phyloP scores from a whole-genome alignment of 768 basidiomycete species.

The Pisolithus tinctorius region DNA sequence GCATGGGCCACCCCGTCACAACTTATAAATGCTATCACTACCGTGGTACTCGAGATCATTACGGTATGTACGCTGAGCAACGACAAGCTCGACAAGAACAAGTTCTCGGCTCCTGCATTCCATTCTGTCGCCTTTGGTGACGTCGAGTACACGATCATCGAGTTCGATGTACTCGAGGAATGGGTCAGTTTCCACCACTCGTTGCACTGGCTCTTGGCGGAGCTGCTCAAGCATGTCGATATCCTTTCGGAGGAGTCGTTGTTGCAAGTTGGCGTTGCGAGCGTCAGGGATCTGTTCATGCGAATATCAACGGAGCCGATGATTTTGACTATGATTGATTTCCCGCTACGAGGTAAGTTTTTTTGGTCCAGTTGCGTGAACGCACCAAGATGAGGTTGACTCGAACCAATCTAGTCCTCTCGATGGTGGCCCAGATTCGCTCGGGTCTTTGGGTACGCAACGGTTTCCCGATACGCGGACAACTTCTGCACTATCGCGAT shows the following conservation, averaged over 20 bases:
- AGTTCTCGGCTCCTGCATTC: conserved; percentile 56
- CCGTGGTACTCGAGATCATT: conserved; percentile 65
- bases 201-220: conserved; percentile 84
- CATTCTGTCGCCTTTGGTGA: conserved; percentile 65
- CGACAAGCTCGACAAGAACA: conserved; percentile 58
- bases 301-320: conserved; percentile 59
- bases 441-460: conserved; percentile 97
- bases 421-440: conserved; percentile 92
- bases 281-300: conserved; percentile 55
- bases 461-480: conserved; percentile 91
- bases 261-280: conserved; percentile 43
- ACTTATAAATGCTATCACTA: conserved; percentile 59
- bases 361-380: background rate
- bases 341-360: conserved; percentile 75
- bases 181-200: conserved; percentile 94
- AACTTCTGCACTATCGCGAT: conserved; percentile 92
- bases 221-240: conserved; percentile 79
- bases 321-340: conserved; percentile 76
- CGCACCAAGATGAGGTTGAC: too few species aligned
- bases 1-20: conserved; percentile 48
- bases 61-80: conserved; percentile 63
- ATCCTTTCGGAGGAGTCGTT: conserved; percentile 53
- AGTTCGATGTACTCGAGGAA: conserved; percentile 73
- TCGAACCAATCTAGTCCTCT: conserved; percentile 48
- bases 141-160: conserved; percentile 50